Percentiles rank a stretch among this genome's conserved stretches.
Evolutionary conservation across 2,329 filamentous ascomycete genomes (phyloP).

Genomic region (Fusarium sp.): DNA sequence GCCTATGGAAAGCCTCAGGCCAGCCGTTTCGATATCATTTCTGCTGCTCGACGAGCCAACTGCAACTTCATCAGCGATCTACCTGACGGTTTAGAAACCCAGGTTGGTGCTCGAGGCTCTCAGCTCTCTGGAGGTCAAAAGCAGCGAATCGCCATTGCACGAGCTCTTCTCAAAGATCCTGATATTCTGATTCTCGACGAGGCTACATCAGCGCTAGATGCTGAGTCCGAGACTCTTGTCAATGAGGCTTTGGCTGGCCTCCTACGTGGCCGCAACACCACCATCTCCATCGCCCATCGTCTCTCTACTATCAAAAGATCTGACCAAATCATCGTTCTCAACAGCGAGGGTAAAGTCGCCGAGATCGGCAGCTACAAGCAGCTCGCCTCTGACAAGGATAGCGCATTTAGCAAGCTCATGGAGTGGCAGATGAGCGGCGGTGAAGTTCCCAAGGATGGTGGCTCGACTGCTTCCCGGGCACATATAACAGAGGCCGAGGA

Average conservation of each 20-base stretch:
- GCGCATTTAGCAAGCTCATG: slow-evolving; percentile 95
- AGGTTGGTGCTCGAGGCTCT: slow-evolving; percentile 89
- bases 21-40: slow-evolving; percentile 81
- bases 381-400: slow-evolving; percentile 76
- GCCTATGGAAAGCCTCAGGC: slow-evolving; percentile 87
- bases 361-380: slow-evolving; percentile 87
- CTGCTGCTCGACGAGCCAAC: slow-evolving; percentile 90
- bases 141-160: slow-evolving; percentile 95
- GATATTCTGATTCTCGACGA: slow-evolving; percentile 98
- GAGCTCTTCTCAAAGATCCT: slow-evolving; percentile 92
- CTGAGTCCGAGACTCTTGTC: slow-evolving; percentile 95
- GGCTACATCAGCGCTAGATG: slow-evolving; percentile 93
- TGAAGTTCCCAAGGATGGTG: slow-evolving; percentile 62
- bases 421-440: slow-evolving; percentile 97
- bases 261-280: slow-evolving; percentile 89
- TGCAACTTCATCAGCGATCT: slow-evolving; percentile 98
- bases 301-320: slow-evolving; percentile 96
- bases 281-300: slow-evolving; percentile 96
- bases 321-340: slow-evolving; percentile 92
- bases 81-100: slow-evolving; percentile 93
- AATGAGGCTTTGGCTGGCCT: slow-evolving; percentile 87
- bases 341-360: slow-evolving; percentile 85
- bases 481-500: slow-evolving; percentile 63
- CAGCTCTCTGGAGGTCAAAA: slow-evolving; percentile 97
- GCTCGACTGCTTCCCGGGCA: slow-evolving; percentile 45